phyloP scores from a whole-genome alignment of 495 filamentous ascomycete species.

The Choiromyces venosus region DNA sequence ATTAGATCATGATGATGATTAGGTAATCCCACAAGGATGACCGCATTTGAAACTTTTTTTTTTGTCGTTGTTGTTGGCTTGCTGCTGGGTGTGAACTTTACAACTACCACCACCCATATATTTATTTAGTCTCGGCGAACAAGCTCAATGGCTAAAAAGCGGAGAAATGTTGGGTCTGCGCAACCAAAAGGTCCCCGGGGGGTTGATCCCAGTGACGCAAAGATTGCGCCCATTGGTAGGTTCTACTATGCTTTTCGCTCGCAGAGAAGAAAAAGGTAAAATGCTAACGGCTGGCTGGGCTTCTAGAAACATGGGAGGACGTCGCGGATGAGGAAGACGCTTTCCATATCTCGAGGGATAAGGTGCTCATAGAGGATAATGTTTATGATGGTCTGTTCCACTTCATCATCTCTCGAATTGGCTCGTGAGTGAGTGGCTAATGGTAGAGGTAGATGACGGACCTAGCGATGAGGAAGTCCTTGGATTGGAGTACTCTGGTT shows the following conservation, averaged over 20 bases:
- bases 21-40: not conserved
- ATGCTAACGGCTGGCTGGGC: not conserved
- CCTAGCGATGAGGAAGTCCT: conserved; percentile 86
- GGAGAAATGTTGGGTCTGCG: conserved; percentile 21
- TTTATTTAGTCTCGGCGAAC: conserved; percentile 3
- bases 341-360: conserved; percentile 75
- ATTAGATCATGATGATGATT: not conserved
- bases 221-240: conserved; percentile 52
- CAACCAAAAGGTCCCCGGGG: conserved; percentile 48
- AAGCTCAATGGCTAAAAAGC: conserved; percentile 36
- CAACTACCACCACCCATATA: not conserved
- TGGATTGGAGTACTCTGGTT: conserved; percentile 56
- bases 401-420: not conserved
- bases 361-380: conserved; percentile 74
- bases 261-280: not conserved
- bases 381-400: conserved; percentile 18
- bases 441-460: conserved; percentile 17
- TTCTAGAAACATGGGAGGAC: conserved; percentile 67
- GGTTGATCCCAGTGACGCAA: conserved; percentile 51
- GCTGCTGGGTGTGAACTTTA: not conserved
- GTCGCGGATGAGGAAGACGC: conserved; percentile 91
- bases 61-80: not conserved
- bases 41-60: not conserved
- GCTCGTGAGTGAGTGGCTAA: conserved; percentile 6
- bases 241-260: not conserved